Base-by-base conservation (phyloP, 1,284 basidiomycete genomes). In the Thecaphora frezii region DNA sequence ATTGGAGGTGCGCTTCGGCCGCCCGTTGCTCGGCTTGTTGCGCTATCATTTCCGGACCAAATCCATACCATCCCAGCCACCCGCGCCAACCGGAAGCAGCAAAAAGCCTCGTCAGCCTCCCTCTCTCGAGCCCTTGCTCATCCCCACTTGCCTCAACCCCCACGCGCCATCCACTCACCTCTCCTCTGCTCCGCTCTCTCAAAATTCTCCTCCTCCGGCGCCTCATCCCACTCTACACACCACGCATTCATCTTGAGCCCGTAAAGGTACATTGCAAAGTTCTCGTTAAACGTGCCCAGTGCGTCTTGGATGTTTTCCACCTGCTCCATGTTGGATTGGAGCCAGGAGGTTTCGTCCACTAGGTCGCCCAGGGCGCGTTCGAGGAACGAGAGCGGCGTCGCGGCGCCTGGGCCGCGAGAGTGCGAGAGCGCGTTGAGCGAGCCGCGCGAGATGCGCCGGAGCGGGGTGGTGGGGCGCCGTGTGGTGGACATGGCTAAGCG, bases 161-260 rank as follows among this genome's bases (percentile, higher is more conserved):
- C n/a, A n/a, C n/a, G n/a, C n/a, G n/a, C n/a, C n/a, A 41, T 10
- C 5, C 13, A 43, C 52, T 52, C 41, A 62, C 59, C 55, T 23
- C 39, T 25, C 13, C 68, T 46, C 52, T 75, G 61, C 24, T 71
- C 54, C 2, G 66, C 71, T 2, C 71, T 28, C 19, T 63, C 57
- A 53, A 75, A 75, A 43, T 67, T 71, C 38, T 76, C 73, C 36
- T 73, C 53, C 26, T 45, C 45, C 5, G 72, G 73, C 18, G 66
- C 69, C 84, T 93, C 88, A 0, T 86, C 86, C 91, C 91, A 96
- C 78, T 94, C 92, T 0, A 88, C 87, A 25, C 91, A 93, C 63
- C 93, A 85, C 1, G 91, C 88, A 74, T 94, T 93, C 90, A 96
- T 94, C 77, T 91, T 89, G 85, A 96, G 86, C 12, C 88, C 87